Evolutionary conservation across 1,139 yeast species (phyloP), one percentile per base, ranked within the genome.

Genomic region (Hemisphaericaspora xylofermentans): DNA sequence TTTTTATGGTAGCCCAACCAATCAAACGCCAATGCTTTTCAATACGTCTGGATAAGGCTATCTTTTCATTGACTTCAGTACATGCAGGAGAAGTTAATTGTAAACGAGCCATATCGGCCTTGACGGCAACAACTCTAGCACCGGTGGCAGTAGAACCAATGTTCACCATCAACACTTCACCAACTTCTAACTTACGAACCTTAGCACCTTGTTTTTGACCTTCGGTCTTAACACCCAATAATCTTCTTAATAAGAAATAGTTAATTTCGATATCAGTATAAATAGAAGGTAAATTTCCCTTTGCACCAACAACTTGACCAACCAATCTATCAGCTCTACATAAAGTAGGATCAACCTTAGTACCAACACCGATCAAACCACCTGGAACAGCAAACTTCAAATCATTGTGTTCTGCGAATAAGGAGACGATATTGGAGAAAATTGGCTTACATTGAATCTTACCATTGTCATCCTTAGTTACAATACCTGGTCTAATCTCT

Each of bases 11-110:
- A 54, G 98, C 99, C 99, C 99, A 94, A 58, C 99, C 99, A 72
- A 94, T 94, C 67, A 94, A 80, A 78, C 99, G 94, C 96, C 98
- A 94, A 70, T 94, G 99, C 80, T 91, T 93, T 64, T 93, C 99
- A 57, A 94, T 94, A 81, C 98, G 91, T 79, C 99, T 87, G 35
- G 97, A 89, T 61, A 94, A 76, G 39, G 99, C 99, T 68, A 94
- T 91, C 84, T 94, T 91, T 74, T 94, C 98, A 56, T 94, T 88
- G 44, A 93, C 79, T 73, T 91, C 98, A 35, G 99, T 93, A 82
- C 99, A 94, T 36, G 98, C 98, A 43, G 99, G 98, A 37, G 96
- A 84, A 37, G 98, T 91, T 62, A 94, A 80, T 63, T 89, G 91
- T 60, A 94, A 78, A 76, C 97, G 88, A 42, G 98, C 98, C 97